These are phyloP conservation scores for Rhizopogon vulgaris DNA, from an alignment of 768 basidiomycete genomes.

Conservation along the genomic window DNA sequence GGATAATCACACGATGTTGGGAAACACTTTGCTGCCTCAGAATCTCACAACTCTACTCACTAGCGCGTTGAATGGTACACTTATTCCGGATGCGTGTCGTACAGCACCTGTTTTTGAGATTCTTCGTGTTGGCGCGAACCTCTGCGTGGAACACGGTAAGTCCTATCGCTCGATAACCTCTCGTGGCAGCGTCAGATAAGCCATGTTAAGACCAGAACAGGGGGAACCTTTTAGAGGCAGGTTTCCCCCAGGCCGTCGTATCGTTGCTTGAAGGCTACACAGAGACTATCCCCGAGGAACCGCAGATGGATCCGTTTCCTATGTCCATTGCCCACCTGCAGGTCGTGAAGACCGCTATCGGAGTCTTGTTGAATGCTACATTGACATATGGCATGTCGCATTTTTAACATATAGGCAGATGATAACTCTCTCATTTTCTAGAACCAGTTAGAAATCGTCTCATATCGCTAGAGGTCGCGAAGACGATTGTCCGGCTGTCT, in stretches of 20 bases:
- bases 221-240: conserved; percentile 60
- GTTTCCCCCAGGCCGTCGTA: conserved; percentile 61
- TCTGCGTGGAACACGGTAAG: conserved; percentile 80
- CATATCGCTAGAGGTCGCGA: conserved; percentile 60
- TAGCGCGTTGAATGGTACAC: conserved; percentile 43
- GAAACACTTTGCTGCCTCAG: conserved; percentile 57
- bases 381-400: conserved; percentile 61
- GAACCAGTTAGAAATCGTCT: conserved; percentile 68
- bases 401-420: background rate
- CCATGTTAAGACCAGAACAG: conserved; percentile 63
- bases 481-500: conserved; percentile 63
- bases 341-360: conserved; percentile 71
- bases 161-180: conserved; percentile 1
- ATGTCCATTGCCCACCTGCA: conserved; percentile 60
- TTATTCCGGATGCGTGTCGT: conserved; percentile 39
- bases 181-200: conserved; percentile 4
- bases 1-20: conserved; percentile 67
- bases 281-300: conserved; percentile 33
- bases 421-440: conserved; percentile 22
- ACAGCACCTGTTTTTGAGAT: conserved; percentile 57
- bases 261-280: conserved; percentile 64
- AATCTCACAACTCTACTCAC: conserved; percentile 57
- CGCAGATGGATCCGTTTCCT: conserved; percentile 37
- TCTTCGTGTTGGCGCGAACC: conserved; percentile 73
- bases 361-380: conserved; percentile 72